Conservation (phyloP, 495 filamentous ascomycete genomes). For the Penicillium turbatum region DNA sequence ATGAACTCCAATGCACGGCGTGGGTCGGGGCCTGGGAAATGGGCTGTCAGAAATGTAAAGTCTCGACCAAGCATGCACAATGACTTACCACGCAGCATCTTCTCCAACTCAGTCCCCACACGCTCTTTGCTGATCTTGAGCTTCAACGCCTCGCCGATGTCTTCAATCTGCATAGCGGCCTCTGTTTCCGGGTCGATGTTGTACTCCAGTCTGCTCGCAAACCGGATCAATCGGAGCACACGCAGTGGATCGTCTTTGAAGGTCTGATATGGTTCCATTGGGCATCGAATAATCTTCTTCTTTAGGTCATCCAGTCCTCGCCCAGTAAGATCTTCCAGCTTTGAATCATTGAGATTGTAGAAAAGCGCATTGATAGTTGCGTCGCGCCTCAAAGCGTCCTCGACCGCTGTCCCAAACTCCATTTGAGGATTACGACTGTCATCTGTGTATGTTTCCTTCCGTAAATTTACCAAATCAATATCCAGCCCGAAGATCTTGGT, state of each 20-base stretch:
- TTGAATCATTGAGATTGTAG: conserved; percentile 74
- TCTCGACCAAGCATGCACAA: background rate
- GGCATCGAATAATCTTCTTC: conserved; percentile 71
- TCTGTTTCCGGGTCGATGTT: conserved; percentile 64
- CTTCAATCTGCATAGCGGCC: conserved; percentile 66
- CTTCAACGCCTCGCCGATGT: conserved; percentile 70
- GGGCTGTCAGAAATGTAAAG: background rate
- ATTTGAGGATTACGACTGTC: conserved; percentile 86
- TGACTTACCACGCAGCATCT: conserved; percentile 74
- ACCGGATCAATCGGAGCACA: conserved; percentile 83
- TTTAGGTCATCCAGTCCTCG: conserved; percentile 71
- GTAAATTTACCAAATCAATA: conserved; percentile 89
- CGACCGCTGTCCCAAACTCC: conserved; percentile 87
- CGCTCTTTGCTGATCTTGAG: conserved; percentile 91
- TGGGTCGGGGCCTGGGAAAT: conserved; percentile 59
- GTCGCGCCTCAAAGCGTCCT: conserved; percentile 87
- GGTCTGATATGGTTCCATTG: conserved; percentile 82
- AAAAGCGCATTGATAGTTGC: conserved; percentile 95
- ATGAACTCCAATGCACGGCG: conserved; percentile 64
- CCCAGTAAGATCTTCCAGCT: conserved; percentile 81
- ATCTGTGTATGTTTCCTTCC: conserved; percentile 83
- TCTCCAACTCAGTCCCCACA: conserved; percentile 76
- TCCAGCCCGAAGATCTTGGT: conserved; percentile 82
- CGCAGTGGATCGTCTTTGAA: conserved; percentile 93
- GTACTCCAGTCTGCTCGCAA: conserved; percentile 81